Evolutionary conservation across 2,329 filamentous ascomycete species (phyloP), one percentile per base, ranked within the genome.

Genomic region (Pseudodiploospora longispora): DNA sequence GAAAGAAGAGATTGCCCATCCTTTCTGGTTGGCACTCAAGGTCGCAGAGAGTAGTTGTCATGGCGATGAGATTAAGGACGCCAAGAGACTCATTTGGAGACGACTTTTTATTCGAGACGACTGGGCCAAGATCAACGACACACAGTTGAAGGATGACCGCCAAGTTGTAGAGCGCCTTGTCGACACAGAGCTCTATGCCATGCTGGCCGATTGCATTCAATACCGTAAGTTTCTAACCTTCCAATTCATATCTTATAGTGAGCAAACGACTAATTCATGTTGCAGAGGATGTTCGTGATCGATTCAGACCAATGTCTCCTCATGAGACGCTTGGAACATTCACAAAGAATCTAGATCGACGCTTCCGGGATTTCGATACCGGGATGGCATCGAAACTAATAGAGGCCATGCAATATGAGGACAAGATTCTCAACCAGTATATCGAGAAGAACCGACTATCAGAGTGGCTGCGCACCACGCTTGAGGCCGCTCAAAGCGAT

Each of bases 101-200:
- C 80, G 93, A 43, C 83, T 88, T 49, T 85, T 85, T 56, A 75
- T 91, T 52, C 80, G 82, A 40, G 90, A 96, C 60, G 80, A 96
- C 59, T 98, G 93, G 93, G 70, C 76, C 28, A 72, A 70, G 47
- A 76, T 94, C 58, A 91, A 93, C 58, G 80, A 87, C 52, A 91
- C 85, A 1, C 79, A 83, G 39, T 72, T 83, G 47, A 84, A 86
- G 59, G 79, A 80, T 45, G 89, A 95, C 56, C 66, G 70, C 3
- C 75, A 85, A 49, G 76, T 88, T 29, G 70, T 81, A 42, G 71
- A 75, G 29, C 69, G 77, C 12, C 65, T 94, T 28, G 69, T 70
- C 30, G 66, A 74, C 45, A 95, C 88, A 4, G 72, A 82, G 29
- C 70, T 88, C 5, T 90, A 82, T 58, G 71, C 70, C 52, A 83